These are phyloP conservation scores for Gnomoniopsis smithogilvyi DNA, from an alignment of 2,329 filamentous ascomycete species.

Conservation along the genomic window DNA sequence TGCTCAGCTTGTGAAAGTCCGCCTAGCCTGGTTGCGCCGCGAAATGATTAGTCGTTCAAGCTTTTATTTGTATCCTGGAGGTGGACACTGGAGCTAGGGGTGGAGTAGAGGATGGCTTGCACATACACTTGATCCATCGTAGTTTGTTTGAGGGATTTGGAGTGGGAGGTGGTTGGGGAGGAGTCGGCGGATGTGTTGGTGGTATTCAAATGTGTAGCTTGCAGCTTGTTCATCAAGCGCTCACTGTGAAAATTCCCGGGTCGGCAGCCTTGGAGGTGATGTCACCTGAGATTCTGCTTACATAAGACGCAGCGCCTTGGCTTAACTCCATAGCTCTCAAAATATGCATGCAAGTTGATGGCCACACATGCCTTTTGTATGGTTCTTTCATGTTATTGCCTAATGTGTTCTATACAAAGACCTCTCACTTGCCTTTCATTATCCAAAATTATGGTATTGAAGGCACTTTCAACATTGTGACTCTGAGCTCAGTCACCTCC, in stretches of 20 bases:
- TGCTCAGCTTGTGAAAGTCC: slow-evolving; percentile 74
- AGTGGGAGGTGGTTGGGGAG: neutral
- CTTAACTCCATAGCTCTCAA: too few relatives aligned
- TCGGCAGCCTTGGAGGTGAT: neutral
- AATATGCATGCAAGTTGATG: too few relatives aligned
- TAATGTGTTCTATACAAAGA: too few relatives aligned
- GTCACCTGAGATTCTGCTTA: neutral
- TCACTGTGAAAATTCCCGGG: slow-evolving; percentile 14
- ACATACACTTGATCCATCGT: slow-evolving; percentile 17
- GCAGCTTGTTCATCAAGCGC: slow-evolving; percentile 1
- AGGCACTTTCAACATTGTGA: too few relatives aligned
- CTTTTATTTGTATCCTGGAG: neutral
- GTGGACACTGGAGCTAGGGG: too few relatives aligned
- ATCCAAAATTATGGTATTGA: too few relatives aligned
- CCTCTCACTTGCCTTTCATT: too few relatives aligned
- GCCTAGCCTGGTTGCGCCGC: slow-evolving; percentile 12
- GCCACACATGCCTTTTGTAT: too few relatives aligned
- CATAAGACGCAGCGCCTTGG: neutral
- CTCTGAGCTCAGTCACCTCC: too few relatives aligned
- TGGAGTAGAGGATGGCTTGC: neutral
- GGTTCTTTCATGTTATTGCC: too few relatives aligned
- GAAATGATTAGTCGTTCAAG: slow-evolving; percentile 3
- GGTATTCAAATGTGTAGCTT: neutral
- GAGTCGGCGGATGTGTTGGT: neutral
- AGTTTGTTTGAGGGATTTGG: neutral